Conservation (phyloP, 371 early-diverging fungal genomes). For the Umbelopsis sp. region DNA sequence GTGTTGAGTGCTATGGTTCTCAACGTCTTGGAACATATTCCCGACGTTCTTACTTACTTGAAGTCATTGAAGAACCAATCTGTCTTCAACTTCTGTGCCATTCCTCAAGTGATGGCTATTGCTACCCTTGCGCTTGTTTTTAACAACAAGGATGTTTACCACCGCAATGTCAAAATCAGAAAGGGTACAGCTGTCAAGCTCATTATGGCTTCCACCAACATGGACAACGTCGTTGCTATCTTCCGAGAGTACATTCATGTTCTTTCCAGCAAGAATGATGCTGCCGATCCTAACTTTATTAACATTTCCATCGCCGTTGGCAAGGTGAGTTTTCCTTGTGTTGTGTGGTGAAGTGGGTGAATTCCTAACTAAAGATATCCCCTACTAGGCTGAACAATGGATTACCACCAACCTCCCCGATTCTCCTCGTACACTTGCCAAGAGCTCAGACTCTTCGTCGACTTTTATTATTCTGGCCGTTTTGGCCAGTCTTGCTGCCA, state of each 20-base stretch:
- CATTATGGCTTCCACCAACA: slow-evolving; percentile 58
- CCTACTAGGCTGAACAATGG: slow-evolving; percentile 50
- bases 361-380: not conserved
- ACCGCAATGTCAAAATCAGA: slow-evolving; percentile 89
- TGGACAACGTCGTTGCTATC: slow-evolving; percentile 66
- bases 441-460: not conserved
- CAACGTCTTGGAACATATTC: slow-evolving; percentile 85
- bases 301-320: slow-evolving; percentile 65
- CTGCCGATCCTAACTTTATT: slow-evolving; percentile 72
- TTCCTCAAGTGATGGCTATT: slow-evolving; percentile 98
- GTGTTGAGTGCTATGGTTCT: slow-evolving; percentile 87
- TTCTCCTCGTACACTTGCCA: not conserved
- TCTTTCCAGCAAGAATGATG: slow-evolving; percentile 69
- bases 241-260: slow-evolving; percentile 68
- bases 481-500: not conserved
- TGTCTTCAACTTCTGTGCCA: slow-evolving; percentile 94
- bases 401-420: slow-evolving; percentile 32
- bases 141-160: slow-evolving; percentile 82
- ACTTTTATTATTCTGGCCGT: not conserved
- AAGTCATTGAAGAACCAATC: slow-evolving; percentile 73
- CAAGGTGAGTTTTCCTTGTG: slow-evolving; percentile 30
- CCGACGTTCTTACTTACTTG: slow-evolving; percentile 88
- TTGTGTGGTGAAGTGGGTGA: too few relatives aligned
- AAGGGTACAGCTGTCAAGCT: slow-evolving; percentile 91
- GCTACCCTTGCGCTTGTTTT: slow-evolving; percentile 88